These are phyloP conservation scores for Tolypocladium guangdongense DNA, from an alignment of 2,329 filamentous ascomycete species.

Conservation along the genomic window DNA sequence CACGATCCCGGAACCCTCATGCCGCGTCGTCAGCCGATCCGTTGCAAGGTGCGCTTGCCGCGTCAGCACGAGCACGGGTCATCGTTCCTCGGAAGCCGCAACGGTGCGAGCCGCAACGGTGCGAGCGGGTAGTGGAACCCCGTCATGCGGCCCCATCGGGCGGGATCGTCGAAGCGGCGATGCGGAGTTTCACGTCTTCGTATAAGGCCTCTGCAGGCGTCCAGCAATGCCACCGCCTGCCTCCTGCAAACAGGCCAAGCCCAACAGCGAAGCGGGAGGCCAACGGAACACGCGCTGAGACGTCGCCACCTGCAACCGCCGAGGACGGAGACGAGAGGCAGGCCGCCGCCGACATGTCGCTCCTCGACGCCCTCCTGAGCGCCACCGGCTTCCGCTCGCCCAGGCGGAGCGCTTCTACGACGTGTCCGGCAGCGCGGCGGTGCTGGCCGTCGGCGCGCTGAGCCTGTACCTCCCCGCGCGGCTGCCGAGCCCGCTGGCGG, in stretches of 20 bases:
- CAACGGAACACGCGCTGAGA: too few relatives aligned
- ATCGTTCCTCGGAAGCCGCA: not conserved
- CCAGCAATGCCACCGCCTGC: not conserved
- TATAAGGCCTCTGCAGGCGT: too few relatives aligned
- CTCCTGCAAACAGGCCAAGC: not conserved
- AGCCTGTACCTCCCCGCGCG: slow-evolving; percentile 50
- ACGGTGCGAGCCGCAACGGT: not conserved
- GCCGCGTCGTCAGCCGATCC: not conserved
- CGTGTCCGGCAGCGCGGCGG: slow-evolving; percentile 54
- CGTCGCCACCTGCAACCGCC: too few relatives aligned
- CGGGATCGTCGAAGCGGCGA: too few relatives aligned
- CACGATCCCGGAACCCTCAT: not conserved
- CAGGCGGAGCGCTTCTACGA: slow-evolving; percentile 60
- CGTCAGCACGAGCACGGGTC: not conserved
- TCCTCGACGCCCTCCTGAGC: slow-evolving; percentile 38
- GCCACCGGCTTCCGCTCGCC: slow-evolving; percentile 51
- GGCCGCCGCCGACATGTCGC: slow-evolving; percentile 23
- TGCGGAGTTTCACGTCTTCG: too few relatives aligned
- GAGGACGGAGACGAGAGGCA: not conserved
- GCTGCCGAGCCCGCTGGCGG: slow-evolving; percentile 13
- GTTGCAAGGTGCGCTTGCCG: not conserved
- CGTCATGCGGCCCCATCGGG: not conserved
- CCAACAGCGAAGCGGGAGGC: too few relatives aligned
- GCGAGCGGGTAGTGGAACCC: not conserved
- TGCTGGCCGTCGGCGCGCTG: slow-evolving; percentile 51